Evolutionary conservation across 106 monocot genomes (phyloP).

Genomic region (Dendrobium officinale): DNA sequence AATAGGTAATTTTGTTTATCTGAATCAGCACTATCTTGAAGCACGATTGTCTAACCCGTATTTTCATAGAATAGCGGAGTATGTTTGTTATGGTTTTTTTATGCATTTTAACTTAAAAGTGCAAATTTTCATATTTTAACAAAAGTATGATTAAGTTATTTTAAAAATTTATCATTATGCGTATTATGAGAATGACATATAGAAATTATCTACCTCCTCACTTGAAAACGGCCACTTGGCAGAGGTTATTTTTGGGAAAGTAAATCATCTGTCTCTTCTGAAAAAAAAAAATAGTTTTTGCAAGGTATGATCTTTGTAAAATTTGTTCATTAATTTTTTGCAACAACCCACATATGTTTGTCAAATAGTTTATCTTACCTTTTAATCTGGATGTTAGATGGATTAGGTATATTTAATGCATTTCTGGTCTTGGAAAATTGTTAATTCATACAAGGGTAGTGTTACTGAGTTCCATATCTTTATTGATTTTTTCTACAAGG

Average conservation of each 20-base stretch:
- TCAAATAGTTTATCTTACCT: not conserved
- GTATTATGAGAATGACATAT: not conserved
- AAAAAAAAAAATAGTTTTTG: not conserved
- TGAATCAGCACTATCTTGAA: too few relatives aligned
- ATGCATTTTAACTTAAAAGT: too few relatives aligned
- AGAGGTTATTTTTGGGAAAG: not conserved
- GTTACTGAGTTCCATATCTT: not conserved
- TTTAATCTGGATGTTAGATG: not conserved
- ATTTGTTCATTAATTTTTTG: not conserved
- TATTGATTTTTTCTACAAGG: not conserved
- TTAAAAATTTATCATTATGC: not conserved
- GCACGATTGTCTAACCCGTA: too few relatives aligned
- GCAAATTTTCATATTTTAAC: too few relatives aligned
- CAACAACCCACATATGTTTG: not conserved
- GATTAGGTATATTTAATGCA: not conserved
- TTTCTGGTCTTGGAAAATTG: not conserved
- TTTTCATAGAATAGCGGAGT: too few relatives aligned
- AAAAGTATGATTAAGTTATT: not conserved
- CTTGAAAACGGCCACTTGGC: not conserved
- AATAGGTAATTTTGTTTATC: too few relatives aligned
- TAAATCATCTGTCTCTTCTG: not conserved
- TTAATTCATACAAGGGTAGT: not conserved
- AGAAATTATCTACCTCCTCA: not conserved
- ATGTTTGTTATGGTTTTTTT: too few relatives aligned
- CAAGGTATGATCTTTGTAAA: constrained; percentile 2